phyloP scores from a whole-genome alignment of 345 rosid genomes.

The Eucalyptus polybractea region DNA sequence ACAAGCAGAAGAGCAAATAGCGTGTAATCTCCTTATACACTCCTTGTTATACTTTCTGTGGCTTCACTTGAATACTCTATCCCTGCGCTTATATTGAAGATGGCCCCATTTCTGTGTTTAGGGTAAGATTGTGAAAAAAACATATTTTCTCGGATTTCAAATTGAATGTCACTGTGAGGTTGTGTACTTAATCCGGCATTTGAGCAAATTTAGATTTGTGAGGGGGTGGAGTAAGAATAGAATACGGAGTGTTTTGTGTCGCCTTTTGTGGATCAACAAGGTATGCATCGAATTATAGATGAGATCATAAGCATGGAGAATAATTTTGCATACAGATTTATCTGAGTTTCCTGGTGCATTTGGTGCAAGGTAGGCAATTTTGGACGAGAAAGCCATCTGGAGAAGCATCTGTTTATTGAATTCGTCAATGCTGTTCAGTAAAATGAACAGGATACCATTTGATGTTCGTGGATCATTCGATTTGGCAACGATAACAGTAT shows the following conservation, averaged over 20 bases:
- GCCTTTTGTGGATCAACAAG: not conserved
- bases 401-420: not conserved
- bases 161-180: not conserved
- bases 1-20: not conserved
- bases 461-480: not conserved
- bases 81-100: not conserved
- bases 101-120: not conserved
- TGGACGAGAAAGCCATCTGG: not conserved
- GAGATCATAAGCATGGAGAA: not conserved
- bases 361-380: not conserved
- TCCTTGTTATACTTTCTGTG: not conserved
- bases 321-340: not conserved
- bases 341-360: not conserved
- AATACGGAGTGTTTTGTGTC: not conserved
- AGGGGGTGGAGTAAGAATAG: not conserved
- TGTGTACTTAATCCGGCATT: not conserved
- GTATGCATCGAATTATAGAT: not conserved
- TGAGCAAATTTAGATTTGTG: not conserved
- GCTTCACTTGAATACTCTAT: not conserved
- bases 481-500: not conserved
- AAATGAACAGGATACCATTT: not conserved
- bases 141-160: not conserved
- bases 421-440: not conserved
- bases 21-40: not conserved
- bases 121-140: not conserved